Percentiles rank a stretch among this genome's conserved stretches.
Conservation (phyloP, 139 green algal species). For the Zygnema cylindricum region DNA sequence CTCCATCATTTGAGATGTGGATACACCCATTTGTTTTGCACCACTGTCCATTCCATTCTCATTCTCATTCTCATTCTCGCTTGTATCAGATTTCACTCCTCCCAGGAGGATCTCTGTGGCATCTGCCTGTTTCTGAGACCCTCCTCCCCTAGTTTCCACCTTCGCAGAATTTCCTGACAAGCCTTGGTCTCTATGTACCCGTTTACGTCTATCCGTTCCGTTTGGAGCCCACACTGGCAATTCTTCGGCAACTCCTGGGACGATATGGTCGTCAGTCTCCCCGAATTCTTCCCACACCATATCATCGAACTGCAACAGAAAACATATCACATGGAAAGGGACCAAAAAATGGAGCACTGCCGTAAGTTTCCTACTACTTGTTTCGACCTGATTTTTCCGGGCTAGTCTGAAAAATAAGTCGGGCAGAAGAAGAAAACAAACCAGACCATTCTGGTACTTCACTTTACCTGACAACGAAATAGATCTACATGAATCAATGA, state of each 20-base stretch:
- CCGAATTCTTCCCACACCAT: constrained; percentile 26
- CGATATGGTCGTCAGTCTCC: not conserved
- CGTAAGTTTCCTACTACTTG: too few relatives aligned
- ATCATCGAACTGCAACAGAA: constrained; percentile 11
- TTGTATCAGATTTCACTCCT: not conserved
- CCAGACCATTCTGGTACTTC: too few relatives aligned
- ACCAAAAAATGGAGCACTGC: too few relatives aligned
- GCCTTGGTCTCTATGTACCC: not conserved
- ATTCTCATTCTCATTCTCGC: not conserved
- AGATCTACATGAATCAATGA: too few relatives aligned
- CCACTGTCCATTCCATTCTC: not conserved
- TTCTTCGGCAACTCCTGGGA: not conserved
- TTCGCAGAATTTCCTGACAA: not conserved
- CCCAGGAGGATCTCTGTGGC: not conserved
- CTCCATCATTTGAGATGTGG: not conserved
- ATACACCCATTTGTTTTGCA: not conserved
- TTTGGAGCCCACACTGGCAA: not conserved
- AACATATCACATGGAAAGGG: too few relatives aligned
- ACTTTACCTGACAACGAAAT: too few relatives aligned
- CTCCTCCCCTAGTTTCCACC: not conserved
- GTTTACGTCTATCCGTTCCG: not conserved
- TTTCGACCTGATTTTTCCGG: too few relatives aligned
- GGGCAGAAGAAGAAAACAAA: too few relatives aligned
- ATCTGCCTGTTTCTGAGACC: not conserved
- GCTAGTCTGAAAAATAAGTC: too few relatives aligned